phyloP scores from a whole-genome alignment of 164 flowering plant genomes.

The Stephania japonica region DNA sequence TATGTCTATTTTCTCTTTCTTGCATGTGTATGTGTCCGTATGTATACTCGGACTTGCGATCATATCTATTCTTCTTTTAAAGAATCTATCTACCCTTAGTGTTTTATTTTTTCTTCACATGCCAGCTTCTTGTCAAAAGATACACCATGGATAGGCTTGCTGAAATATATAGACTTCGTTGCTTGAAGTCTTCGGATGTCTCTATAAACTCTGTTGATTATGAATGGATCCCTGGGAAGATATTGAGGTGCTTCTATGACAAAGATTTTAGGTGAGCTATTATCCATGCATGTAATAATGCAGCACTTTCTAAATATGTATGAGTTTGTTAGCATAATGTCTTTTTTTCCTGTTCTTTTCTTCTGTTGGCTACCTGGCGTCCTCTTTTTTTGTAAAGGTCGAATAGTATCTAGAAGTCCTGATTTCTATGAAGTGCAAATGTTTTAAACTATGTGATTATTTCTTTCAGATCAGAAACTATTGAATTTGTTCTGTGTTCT shows the following conservation, averaged over 20 bases:
- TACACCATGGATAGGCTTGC: constrained; percentile 92
- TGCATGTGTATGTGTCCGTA: not conserved
- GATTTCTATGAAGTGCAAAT: not conserved
- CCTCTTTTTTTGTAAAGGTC: no score
- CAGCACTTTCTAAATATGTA: not conserved
- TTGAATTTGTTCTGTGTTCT: constrained; percentile 59
- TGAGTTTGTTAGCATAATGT: not conserved
- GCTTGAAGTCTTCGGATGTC: constrained; percentile 39
- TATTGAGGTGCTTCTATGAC: constrained; percentile 85
- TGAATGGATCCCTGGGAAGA: constrained; percentile 95
- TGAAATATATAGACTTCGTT: constrained; percentile 57
- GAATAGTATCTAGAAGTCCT: not conserved
- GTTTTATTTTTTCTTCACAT: constrained; percentile 7
- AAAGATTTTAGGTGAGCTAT: constrained; percentile 77
- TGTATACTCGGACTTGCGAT: not conserved
- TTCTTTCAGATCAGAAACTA: constrained; percentile 70
- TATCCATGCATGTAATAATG: not conserved
- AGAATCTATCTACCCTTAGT: not conserved
- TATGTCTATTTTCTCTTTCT: constrained; percentile 19
- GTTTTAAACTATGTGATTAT: constrained; percentile 2
- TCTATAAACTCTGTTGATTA: constrained; percentile 34
- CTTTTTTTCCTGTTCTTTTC: no score
- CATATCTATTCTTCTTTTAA: not conserved
- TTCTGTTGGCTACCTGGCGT: no score
- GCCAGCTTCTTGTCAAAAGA: constrained; percentile 76